Evolutionary conservation across 2,329 filamentous ascomycete species (phyloP).

Genomic region (Calonectria multiphialidica): DNA sequence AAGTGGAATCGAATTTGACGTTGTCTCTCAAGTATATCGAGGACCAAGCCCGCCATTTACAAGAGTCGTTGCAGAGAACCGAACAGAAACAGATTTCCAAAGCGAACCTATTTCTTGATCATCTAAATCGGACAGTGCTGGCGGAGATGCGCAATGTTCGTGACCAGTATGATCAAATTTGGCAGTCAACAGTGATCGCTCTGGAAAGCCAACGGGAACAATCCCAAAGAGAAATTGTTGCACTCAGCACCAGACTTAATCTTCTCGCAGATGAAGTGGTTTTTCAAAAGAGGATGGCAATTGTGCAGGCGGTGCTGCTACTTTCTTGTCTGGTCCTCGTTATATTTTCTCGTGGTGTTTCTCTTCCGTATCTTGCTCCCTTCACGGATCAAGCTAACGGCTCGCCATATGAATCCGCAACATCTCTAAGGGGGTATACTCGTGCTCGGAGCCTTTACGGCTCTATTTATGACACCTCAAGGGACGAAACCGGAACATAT

Average conservation of each 20-base stretch:
- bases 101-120: slow-evolving; percentile 83
- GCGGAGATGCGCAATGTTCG: slow-evolving; percentile 82
- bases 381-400: slow-evolving; percentile 43
- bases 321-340: slow-evolving; percentile 89
- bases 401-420: slow-evolving; percentile 36
- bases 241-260: slow-evolving; percentile 83
- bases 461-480: slow-evolving; percentile 21
- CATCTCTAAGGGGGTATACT: slow-evolving; percentile 30
- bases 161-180: slow-evolving; percentile 93
- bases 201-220: slow-evolving; percentile 90
- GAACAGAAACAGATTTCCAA: slow-evolving; percentile 91
- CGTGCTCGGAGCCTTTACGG: slow-evolving; percentile 31
- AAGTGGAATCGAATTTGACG: slow-evolving; percentile 92
- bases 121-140: slow-evolving; percentile 89
- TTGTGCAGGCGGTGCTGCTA: slow-evolving; percentile 89
- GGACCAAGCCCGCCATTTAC: slow-evolving; percentile 90
- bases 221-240: slow-evolving; percentile 85
- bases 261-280: slow-evolving; percentile 93
- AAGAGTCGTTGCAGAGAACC: slow-evolving; percentile 87
- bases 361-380: slow-evolving; percentile 49
- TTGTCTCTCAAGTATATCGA: slow-evolving; percentile 96
- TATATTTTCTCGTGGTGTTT: slow-evolving; percentile 76
- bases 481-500: slow-evolving; percentile 7
- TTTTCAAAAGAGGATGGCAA: slow-evolving; percentile 90
- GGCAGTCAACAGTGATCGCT: slow-evolving; percentile 94